A percentile compares a stretch with the other conserved stretches of the same genome.
These are phyloP conservation scores for Candida namnaoensis DNA, from an alignment of 805 yeast genomes.

Conservation along the genomic window DNA sequence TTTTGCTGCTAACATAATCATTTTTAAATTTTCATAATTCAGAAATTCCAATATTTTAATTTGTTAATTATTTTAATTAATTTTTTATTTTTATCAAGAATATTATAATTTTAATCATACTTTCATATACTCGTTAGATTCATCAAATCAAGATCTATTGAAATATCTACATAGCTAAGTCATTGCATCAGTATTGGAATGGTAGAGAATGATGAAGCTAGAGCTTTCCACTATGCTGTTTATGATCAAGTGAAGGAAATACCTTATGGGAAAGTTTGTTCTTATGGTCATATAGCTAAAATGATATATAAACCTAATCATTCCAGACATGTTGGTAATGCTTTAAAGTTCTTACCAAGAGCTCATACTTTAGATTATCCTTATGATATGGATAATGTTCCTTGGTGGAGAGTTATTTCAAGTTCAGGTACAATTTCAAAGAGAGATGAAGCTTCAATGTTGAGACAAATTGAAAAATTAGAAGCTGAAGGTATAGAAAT, in stretches of 20 bases:
- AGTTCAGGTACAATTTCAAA: constrained; percentile 57
- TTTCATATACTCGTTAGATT: too few species aligned
- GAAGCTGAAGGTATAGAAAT: constrained; percentile 40
- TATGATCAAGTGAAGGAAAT: constrained; percentile 42
- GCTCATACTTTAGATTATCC: constrained; percentile 12
- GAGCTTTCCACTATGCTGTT: constrained; percentile 53
- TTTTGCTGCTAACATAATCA: too few species aligned
- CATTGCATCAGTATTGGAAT: too few species aligned
- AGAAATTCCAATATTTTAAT: too few species aligned
- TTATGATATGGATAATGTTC: constrained; percentile 28
- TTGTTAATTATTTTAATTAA: too few species aligned
- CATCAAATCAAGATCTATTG: not conserved
- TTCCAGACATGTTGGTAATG: constrained; percentile 67
- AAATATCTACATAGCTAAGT: too few species aligned
- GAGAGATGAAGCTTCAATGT: constrained; percentile 33
- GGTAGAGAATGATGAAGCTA: constrained; percentile 30
- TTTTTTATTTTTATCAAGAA: too few species aligned
- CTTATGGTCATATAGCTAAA: constrained; percentile 73
- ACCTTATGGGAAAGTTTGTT: constrained; percentile 57
- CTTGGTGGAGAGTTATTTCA: constrained; percentile 78
- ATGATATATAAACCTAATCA: constrained; percentile 54
- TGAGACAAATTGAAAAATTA: constrained; percentile 36
- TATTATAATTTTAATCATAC: too few species aligned
- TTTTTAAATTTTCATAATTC: too few species aligned
- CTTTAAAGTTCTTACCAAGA: constrained; percentile 44